Conservation (phyloP, 345 rosid species). For the Psidium friedrichsthalianum region DNA sequence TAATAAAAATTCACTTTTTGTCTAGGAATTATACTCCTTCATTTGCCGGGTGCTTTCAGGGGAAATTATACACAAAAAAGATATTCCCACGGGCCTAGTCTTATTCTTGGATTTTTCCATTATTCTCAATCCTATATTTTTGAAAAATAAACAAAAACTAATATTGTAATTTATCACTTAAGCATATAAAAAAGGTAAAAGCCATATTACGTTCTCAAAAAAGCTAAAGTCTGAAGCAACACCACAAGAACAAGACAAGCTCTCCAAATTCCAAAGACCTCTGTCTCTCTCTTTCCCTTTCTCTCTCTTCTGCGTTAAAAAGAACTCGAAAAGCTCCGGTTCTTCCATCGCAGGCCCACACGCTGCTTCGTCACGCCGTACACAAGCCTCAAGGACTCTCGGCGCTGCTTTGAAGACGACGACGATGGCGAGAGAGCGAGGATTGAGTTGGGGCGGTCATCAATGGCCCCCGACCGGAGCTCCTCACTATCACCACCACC, state of each 20-base stretch:
- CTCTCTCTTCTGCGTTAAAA: background rate
- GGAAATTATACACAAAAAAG: background rate
- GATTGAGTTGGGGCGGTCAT: background rate
- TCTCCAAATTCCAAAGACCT: background rate
- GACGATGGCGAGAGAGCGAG: background rate
- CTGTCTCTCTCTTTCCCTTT: background rate
- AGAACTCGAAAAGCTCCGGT: background rate
- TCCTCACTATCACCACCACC: background rate
- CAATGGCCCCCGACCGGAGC: background rate
- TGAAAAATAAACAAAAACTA: background rate
- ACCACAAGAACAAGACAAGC: background rate
- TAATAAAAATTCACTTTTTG: background rate
- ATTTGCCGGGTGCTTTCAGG: background rate
- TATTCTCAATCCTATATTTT: background rate
- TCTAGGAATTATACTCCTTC: background rate
- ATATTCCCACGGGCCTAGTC: background rate
- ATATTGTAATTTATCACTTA: background rate
- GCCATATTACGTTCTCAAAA: background rate
- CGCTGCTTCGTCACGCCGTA: background rate
- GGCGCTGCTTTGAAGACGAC: background rate
- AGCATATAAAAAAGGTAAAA: background rate
- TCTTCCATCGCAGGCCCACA: background rate
- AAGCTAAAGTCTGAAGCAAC: background rate
- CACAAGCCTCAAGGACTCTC: background rate
- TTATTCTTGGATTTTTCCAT: too few relatives aligned